Evolutionary conservation across 2,329 filamentous ascomycete genomes (phyloP).

Genomic region (Aspergillus brasiliensis): DNA sequence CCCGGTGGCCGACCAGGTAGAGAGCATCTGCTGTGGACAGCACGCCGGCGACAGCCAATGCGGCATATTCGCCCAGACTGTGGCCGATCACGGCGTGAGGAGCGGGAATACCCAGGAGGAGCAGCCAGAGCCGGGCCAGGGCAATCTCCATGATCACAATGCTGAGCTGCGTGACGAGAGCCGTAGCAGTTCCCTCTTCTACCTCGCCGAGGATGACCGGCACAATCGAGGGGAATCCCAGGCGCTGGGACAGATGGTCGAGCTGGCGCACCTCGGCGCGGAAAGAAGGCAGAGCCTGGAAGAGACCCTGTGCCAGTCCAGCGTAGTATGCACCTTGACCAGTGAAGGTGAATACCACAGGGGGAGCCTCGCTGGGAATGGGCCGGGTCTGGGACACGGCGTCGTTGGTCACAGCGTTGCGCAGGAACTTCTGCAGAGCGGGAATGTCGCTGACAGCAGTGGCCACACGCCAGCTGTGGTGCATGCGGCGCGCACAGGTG

Average conservation of each 20-base stretch:
- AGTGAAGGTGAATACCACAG: constrained; percentile 14
- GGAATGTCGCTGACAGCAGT: constrained; percentile 1
- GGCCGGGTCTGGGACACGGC: constrained; percentile 35
- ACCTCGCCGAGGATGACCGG: too few relatives aligned
- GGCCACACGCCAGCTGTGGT: constrained; percentile 25
- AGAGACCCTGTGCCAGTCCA: constrained; percentile 29
- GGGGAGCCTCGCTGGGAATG: constrained; percentile 41
- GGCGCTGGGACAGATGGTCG: constrained; percentile 21
- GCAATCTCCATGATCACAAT: constrained; percentile 41
- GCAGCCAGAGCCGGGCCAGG: constrained; percentile 33
- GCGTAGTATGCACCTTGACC: constrained; percentile 14
- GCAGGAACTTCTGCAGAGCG: constrained; percentile 6
- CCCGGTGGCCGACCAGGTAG: constrained; percentile 70
- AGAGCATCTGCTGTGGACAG: constrained; percentile 46
- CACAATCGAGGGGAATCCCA: constrained; percentile 15
- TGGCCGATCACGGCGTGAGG: constrained; percentile 57
- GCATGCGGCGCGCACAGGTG: constrained; percentile 58
- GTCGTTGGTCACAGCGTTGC: constrained; percentile 4
- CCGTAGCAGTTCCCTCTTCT: too few relatives aligned
- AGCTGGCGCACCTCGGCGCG: constrained; percentile 25
- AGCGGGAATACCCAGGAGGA: constrained; percentile 31
- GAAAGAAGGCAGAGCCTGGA: constrained; percentile 22
- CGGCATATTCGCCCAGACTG: constrained; percentile 44
- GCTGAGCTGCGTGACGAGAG: too few relatives aligned
- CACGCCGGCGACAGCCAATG: constrained; percentile 36